Conservation (phyloP, 176 grass and related monocot genomes). For the Oropetium thomaeum region DNA sequence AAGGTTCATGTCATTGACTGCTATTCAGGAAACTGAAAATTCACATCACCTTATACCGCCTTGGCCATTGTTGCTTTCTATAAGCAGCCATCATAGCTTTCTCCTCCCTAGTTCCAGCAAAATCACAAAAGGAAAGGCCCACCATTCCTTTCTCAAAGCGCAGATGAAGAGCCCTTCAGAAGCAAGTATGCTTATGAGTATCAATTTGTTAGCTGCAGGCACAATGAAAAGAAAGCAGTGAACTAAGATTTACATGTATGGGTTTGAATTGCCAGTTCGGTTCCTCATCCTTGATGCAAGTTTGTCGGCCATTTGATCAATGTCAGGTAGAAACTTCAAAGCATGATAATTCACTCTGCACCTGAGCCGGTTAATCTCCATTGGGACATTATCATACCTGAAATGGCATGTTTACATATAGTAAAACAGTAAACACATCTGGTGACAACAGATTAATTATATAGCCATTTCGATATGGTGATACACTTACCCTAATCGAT, state of each 20-base stretch:
- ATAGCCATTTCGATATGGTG: constrained; percentile 8
- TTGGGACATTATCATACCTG: constrained; percentile 99
- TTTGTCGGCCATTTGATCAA: constrained; percentile 97
- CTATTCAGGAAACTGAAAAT: constrained; percentile 10
- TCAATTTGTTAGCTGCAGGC: constrained; percentile 3
- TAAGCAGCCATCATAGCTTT: constrained; percentile 95
- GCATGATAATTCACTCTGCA: constrained; percentile 99
- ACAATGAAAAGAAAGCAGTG: not conserved
- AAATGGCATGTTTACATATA: constrained; percentile 15
- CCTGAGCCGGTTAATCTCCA: constrained; percentile 90
- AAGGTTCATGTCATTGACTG: not conserved
- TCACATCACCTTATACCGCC: constrained; percentile 77
- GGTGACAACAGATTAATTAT: constrained; percentile 3
- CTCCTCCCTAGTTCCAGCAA: constrained; percentile 90
- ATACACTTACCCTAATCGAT: constrained; percentile 86
- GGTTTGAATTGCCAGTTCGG: constrained; percentile 67
- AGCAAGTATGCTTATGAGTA: constrained; percentile 23
- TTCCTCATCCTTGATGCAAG: constrained; percentile 90
- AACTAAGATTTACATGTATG: constrained; percentile 73
- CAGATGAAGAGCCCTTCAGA: constrained; percentile 92
- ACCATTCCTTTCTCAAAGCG: constrained; percentile 99
- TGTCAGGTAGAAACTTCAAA: constrained; percentile 94
- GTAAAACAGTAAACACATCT: not conserved
- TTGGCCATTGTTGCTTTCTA: constrained; percentile 92
- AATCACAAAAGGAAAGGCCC: constrained; percentile 97